Evolutionary conservation across 75 land plant genomes (phyloP), one percentile per base, ranked within the genome.

Genomic region (Pinus taeda): DNA sequence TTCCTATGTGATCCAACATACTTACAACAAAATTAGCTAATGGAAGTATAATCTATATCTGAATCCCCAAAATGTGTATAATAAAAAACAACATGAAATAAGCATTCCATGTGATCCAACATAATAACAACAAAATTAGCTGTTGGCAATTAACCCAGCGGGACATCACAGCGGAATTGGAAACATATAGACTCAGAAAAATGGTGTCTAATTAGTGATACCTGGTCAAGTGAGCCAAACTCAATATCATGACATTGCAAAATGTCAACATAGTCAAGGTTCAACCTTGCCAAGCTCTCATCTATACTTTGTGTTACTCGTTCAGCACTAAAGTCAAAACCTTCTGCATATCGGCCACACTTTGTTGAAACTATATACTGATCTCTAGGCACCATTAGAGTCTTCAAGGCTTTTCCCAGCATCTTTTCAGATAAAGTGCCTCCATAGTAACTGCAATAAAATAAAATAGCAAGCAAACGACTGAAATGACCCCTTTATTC

Each of bases 201-300:
- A 49, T 49, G 55, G 55, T 9, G 55, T 49, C 55, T 49, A 49
- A 49, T 49, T 49, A 49, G 55, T 9, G 55, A 49, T 49, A 93
- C 95, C 98, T 97, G 99, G 83, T 97, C 99, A 56, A 97, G 93
- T 57, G 88, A 83, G 8, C 84, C 98, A 76, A 97, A 97, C 78
- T 97, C 99, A 66, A 97, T 97, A 73, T 97, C 99, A 81, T 97
- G 99, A 85, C 95, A 92, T n/a, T 93, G 93, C 26, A 97, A 73
- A 70, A 97, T 90, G 80, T 97, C 99, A 1, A 97, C 89, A 77
- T 95, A 97, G 71, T 88, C 90, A 17, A 97, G 85, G 76, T 85
- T 83, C 84, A 97, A 77, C 67, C 99, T 86, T 49, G 60, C 83
- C 75, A 97, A 86, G 79, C 99, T 97, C 90, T 97, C 99, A 55